phyloP scores from a whole-genome alignment of 805 yeast genomes.

The Cyberlindnera meyerae region DNA sequence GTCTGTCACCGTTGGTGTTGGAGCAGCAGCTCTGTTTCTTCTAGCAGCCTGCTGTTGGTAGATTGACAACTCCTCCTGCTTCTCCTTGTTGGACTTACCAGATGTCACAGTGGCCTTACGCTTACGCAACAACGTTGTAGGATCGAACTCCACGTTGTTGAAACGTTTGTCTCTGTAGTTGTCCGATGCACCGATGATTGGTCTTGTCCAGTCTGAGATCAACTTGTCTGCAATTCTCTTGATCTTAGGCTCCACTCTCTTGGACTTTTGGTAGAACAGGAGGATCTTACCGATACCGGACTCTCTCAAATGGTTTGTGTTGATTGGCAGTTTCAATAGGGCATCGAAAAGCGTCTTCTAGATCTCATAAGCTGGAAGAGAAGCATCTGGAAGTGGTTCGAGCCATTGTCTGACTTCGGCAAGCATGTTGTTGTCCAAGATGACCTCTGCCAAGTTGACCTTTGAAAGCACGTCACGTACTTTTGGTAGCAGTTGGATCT shows the following conservation, averaged over 20 bases:
- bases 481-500: conserved; percentile 72
- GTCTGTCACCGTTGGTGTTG: conserved; percentile 83
- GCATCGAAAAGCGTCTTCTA: conserved; percentile 82
- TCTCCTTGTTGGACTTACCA: conserved; percentile 8
- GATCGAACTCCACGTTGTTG: conserved; percentile 62
- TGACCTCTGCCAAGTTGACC: conserved; percentile 84
- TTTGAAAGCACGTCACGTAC: conserved; percentile 74
- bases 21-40: conserved; percentile 93
- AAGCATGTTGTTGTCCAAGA: conserved; percentile 85
- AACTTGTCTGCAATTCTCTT: conserved; percentile 86
- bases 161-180: conserved; percentile 86
- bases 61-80: conserved; percentile 46
- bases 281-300: conserved; percentile 91
- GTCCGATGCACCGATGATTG: conserved; percentile 92
- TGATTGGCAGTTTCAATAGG: conserved; percentile 76
- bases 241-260: conserved; percentile 80
- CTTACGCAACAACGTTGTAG: conserved; percentile 20
- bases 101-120: conserved; percentile 8
- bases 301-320: conserved; percentile 92
- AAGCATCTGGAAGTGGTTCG: conserved; percentile 97
- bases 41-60: conserved; percentile 90
- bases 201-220: conserved; percentile 97
- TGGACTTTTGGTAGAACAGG: conserved; percentile 87
- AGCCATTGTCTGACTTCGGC: conserved; percentile 96
- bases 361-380: conserved; percentile 95